These are phyloP conservation scores for Persicaria tinctoria DNA, from an alignment of 148 eudicot genomes.

Conservation along the genomic window DNA sequence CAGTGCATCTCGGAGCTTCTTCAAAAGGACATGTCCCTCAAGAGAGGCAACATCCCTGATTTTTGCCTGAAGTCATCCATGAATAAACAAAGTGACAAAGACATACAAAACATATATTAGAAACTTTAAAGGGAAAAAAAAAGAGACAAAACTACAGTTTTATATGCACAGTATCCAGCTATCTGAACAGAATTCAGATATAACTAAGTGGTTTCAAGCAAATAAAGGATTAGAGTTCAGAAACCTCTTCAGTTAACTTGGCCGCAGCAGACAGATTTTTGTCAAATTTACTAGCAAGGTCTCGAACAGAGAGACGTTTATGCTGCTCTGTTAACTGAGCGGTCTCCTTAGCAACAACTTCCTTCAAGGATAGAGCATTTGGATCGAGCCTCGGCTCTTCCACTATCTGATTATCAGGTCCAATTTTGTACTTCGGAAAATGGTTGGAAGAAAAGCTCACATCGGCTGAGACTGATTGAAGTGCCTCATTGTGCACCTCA, in stretches of 20 bases:
- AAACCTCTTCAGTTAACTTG: constrained; percentile 77
- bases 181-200: background rate
- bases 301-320: constrained; percentile 85
- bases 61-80: constrained; percentile 54
- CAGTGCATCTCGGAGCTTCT: constrained; percentile 92
- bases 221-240: background rate
- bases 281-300: constrained; percentile 92
- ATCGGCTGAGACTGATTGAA: constrained; percentile 65
- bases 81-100: background rate
- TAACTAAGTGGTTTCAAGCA: background rate
- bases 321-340: constrained; percentile 75
- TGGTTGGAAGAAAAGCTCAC: constrained; percentile 70
- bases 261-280: constrained; percentile 90
- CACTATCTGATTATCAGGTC: constrained; percentile 77
- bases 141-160: background rate
- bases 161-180: background rate
- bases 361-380: constrained; percentile 70
- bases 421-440: constrained; percentile 84
- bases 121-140: background rate
- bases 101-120: background rate
- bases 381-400: constrained; percentile 59
- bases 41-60: constrained; percentile 74
- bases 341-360: constrained; percentile 69
- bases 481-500: constrained; percentile 40
- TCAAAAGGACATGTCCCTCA: constrained; percentile 95